Percentiles rank a stretch among this genome's conserved stretches.
Evolutionary conservation across 306 rosid genomes (phyloP).

Genomic region (Mucuna pruriens): DNA sequence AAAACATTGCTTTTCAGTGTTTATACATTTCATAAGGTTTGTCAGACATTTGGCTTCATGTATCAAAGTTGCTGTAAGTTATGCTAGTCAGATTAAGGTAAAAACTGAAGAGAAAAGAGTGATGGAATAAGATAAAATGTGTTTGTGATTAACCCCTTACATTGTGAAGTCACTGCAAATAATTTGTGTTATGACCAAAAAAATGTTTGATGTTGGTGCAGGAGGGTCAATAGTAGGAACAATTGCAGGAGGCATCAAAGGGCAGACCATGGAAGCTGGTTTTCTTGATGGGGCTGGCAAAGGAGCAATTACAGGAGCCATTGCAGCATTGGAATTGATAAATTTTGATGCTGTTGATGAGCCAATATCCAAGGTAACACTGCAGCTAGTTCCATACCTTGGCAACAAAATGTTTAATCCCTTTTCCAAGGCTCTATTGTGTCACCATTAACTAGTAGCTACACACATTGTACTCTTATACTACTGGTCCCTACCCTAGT

Average conservation of each 20-base stretch:
- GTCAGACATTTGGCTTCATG: neutral
- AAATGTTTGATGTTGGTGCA: slow-evolving; percentile 19
- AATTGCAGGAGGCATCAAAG: slow-evolving; percentile 49
- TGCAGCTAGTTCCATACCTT: neutral
- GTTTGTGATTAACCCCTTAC: neutral
- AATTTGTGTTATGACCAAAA: neutral
- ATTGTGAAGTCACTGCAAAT: neutral
- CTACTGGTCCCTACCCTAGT: neutral
- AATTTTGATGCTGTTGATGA: slow-evolving; percentile 25
- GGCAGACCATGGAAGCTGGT: slow-evolving; percentile 50
- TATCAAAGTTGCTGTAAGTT: neutral
- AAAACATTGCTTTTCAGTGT: neutral
- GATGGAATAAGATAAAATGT: neutral
- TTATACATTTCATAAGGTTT: neutral
- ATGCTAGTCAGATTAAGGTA: neutral
- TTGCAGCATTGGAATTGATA: slow-evolving; percentile 48
- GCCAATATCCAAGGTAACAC: slow-evolving; percentile 40
- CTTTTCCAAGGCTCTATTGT: neutral
- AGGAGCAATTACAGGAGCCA: slow-evolving; percentile 59
- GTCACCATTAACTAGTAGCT: slow-evolving; percentile 11
- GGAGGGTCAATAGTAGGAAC: slow-evolving; percentile 58
- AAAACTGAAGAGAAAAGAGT: neutral
- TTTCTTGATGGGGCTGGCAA: slow-evolving; percentile 58
- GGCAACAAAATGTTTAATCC: neutral
- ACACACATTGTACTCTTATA: neutral